Evolutionary conservation across 768 basidiomycete species (phyloP).

Genomic region (Suillus paluster): DNA sequence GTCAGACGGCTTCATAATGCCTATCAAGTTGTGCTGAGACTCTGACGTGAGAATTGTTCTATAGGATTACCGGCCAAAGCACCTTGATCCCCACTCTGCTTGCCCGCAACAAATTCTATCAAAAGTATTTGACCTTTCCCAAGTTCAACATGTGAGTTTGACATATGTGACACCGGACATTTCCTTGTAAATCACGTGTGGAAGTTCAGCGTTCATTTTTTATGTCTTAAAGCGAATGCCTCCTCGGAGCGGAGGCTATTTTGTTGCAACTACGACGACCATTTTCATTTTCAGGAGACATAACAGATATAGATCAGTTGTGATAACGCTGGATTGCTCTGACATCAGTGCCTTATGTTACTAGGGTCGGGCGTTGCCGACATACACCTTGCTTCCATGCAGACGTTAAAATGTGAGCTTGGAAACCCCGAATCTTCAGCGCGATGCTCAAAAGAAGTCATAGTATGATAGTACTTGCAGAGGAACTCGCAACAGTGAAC

Average conservation of each 20-base stretch:
- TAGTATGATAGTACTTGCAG: too few relatives aligned
- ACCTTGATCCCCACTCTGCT: too few relatives aligned
- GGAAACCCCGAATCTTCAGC: too few relatives aligned
- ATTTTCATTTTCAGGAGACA: background rate
- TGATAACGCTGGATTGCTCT: constrained; percentile 2
- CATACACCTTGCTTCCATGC: too few relatives aligned
- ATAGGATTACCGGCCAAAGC: too few relatives aligned
- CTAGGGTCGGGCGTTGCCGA: too few relatives aligned
- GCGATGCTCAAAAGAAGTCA: too few relatives aligned
- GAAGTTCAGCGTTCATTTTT: constrained; percentile 9
- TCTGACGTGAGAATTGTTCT: background rate
- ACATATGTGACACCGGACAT: too few relatives aligned
- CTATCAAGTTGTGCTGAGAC: background rate
- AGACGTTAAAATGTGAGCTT: too few relatives aligned
- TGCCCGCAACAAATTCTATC: background rate
- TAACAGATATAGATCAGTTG: background rate
- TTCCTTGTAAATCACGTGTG: background rate
- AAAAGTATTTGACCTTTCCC: background rate
- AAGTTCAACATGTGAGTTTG: background rate
- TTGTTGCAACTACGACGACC: background rate
- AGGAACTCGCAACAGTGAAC: too few relatives aligned
- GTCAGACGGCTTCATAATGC: background rate
- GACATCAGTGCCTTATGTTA: background rate
- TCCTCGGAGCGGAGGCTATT: constrained; percentile 9
- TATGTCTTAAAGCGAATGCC: background rate